Percentiles rank a stretch among this genome's conserved stretches.
These are phyloP conservation scores for Reticulascus tulasneorum DNA, from an alignment of 2,329 filamentous ascomycete species.

Conservation along the genomic window DNA sequence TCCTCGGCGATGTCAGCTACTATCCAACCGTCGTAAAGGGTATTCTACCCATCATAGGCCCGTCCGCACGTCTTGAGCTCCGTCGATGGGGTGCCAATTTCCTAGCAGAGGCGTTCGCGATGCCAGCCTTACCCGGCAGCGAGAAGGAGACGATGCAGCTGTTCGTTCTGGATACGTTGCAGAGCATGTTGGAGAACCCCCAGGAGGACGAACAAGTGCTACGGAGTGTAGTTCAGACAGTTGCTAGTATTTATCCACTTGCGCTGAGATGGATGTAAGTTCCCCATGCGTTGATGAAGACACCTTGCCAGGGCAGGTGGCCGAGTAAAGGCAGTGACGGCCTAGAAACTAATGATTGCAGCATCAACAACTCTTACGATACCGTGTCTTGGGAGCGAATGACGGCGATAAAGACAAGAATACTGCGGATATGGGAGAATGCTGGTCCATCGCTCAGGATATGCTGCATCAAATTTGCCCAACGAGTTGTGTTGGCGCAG, in stretches of 20 bases:
- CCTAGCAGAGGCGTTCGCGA: slow-evolving; percentile 91
- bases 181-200: slow-evolving; percentile 64
- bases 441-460: slow-evolving; percentile 74
- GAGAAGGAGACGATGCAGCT: slow-evolving; percentile 79
- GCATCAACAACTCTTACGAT: slow-evolving; percentile 83
- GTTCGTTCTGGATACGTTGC: slow-evolving; percentile 73
- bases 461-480: slow-evolving; percentile 96
- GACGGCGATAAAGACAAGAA: slow-evolving; percentile 81
- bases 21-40: slow-evolving; percentile 90
- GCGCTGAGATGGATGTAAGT: slow-evolving; percentile 94
- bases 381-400: slow-evolving; percentile 81
- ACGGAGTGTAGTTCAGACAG: slow-evolving; percentile 81
- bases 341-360: slow-evolving; percentile 37
- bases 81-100: slow-evolving; percentile 97
- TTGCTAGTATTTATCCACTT: slow-evolving; percentile 88
- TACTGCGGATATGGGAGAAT: slow-evolving; percentile 83
- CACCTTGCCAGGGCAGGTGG: too few relatives aligned
- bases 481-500: slow-evolving; percentile 88
- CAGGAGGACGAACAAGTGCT: slow-evolving; percentile 76
- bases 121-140: slow-evolving; percentile 71
- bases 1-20: slow-evolving; percentile 79
- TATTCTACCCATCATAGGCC: slow-evolving; percentile 85
- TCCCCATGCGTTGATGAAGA: slow-evolving; percentile 1
- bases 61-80: slow-evolving; percentile 70
- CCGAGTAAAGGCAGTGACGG: too few relatives aligned